Evolutionary conservation across 2,329 filamentous ascomycete genomes (phyloP), one percentile per base, ranked within the genome.

Genomic region (Nothophaeocryptopus gaeumannii): DNA sequence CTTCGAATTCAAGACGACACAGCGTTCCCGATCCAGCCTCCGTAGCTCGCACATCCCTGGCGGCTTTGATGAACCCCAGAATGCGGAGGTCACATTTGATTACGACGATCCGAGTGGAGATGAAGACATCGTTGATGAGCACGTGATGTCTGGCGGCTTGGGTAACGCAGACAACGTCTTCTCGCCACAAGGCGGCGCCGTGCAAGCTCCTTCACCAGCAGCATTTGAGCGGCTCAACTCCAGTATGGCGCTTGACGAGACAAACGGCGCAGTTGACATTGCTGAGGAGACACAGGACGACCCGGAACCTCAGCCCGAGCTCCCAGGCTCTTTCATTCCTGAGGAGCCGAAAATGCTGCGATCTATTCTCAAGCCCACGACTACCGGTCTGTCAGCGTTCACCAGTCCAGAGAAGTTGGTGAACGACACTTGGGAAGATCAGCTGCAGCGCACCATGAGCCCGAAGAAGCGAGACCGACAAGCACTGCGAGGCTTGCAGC

Each of bases 391-490:
- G 59, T 59, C 48, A 5, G 62, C 59, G n/a, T 64, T 71, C 46
- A 70, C 70, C 5, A 82, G 78, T n/a, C 80, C 80, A 41, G 68
- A 75, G 20, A 81, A 82, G 69, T 67, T 74, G 77, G 44, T 70
- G 76, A 60, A 75, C 80, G 88, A 91, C 52, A 87, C 96, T 67
- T 99, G 93, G 93, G 86, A 90, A 60, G 87, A 93, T 61, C 91
- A 96, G 74, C 78, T 99, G 56, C 88, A 90, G 68, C 90, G 90
- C 59, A 97, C 93, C 5, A 89, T 97, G 60, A 96, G 89, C 64
- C 92, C 93, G 5, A 84, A 88, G 65, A 97, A 97, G 74, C 86
- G 93, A 64, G 88, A 96, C 72, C 88, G 92, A 55, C 78, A 80
- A 51, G 85, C 85, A 26, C 75, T 93, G 31, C 77, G 72, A 71